These are phyloP conservation scores for Colletotrichum godetiae DNA, from an alignment of 2,329 filamentous ascomycete species.

Conservation along the genomic window DNA sequence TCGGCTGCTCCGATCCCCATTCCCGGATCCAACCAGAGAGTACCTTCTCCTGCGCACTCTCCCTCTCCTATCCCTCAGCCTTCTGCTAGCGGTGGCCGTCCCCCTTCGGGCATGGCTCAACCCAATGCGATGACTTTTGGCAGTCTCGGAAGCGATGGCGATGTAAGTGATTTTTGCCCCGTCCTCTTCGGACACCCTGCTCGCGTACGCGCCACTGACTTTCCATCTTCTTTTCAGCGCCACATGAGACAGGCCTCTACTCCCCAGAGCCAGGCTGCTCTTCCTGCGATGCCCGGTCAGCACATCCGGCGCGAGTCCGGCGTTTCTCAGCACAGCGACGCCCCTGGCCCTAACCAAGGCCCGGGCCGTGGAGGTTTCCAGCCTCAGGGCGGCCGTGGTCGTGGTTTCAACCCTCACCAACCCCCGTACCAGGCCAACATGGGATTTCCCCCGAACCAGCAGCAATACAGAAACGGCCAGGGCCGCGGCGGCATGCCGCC, in stretches of 20 bases:
- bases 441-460: constrained; percentile 56
- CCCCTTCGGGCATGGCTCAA: constrained; percentile 80
- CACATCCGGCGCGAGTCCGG: constrained; percentile 86
- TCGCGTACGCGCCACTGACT: background rate
- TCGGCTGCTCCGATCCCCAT: constrained; percentile 69
- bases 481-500: constrained; percentile 62
- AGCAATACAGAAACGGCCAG: constrained; percentile 57
- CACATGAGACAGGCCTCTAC: constrained; percentile 76
- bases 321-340: constrained; percentile 61
- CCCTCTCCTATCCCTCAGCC: constrained; percentile 95
- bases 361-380: constrained; percentile 68
- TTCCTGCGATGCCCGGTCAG: constrained; percentile 71
- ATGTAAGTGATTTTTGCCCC: constrained; percentile 68
- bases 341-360: constrained; percentile 67
- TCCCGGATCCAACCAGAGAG: constrained; percentile 72
- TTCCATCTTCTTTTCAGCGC: constrained; percentile 56
- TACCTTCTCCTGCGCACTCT: constrained; percentile 86
- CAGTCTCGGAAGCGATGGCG: constrained; percentile 82
- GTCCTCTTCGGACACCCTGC: background rate
- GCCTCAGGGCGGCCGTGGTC: constrained; percentile 61
- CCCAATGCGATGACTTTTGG: constrained; percentile 81
- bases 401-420: constrained; percentile 61
- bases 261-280: constrained; percentile 66
- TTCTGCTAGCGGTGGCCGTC: constrained; percentile 84
- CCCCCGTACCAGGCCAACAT: constrained; percentile 54